Evolutionary conservation across 192 early-diverging fungal genomes (phyloP).

Genomic region (Mortierella claussenii): DNA sequence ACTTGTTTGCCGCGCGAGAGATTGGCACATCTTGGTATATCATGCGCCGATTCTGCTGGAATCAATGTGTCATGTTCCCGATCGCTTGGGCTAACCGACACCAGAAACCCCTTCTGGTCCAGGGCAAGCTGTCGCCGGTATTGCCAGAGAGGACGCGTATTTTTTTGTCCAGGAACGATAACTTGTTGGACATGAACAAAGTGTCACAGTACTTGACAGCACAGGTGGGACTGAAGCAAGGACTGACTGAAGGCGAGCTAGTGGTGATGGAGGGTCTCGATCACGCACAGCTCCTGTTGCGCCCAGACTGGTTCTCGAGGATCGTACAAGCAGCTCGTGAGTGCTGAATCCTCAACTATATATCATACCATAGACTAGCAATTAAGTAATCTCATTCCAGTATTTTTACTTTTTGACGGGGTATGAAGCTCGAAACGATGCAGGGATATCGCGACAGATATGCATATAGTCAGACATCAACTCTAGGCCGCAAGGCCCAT

Average conservation of each 20-base stretch:
- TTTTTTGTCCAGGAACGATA: conserved; percentile 45
- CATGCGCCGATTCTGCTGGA: conserved; percentile 48
- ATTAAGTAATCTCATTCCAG: no score
- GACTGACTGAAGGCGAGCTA: conserved; percentile 25
- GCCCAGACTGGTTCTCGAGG: conserved; percentile 40
- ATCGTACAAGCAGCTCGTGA: conserved; percentile 35
- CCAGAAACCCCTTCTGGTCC: neutral
- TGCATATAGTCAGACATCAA: conserved; percentile 59
- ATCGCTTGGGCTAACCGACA: conserved; percentile 26
- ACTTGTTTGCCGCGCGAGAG: conserved; percentile 43
- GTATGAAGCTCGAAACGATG: conserved; percentile 57
- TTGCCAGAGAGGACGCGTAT: conserved; percentile 40
- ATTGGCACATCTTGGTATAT: conserved; percentile 53
- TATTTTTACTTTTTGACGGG: conserved; percentile 12
- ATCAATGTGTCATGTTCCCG: conserved; percentile 48
- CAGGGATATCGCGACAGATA: conserved; percentile 63
- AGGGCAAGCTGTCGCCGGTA: conserved; percentile 36
- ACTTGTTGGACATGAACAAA: conserved; percentile 37
- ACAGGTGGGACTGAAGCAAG: conserved; percentile 24
- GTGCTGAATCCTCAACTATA: conserved; percentile 9
- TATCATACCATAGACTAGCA: neutral
- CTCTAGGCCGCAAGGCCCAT: conserved; percentile 61
- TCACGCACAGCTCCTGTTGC: conserved; percentile 38
- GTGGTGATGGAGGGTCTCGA: conserved; percentile 40
- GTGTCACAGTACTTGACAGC: conserved; percentile 26